These are phyloP conservation scores for Monosporascus ibericus DNA, from an alignment of 2,329 filamentous ascomycete genomes.

Conservation along the genomic window DNA sequence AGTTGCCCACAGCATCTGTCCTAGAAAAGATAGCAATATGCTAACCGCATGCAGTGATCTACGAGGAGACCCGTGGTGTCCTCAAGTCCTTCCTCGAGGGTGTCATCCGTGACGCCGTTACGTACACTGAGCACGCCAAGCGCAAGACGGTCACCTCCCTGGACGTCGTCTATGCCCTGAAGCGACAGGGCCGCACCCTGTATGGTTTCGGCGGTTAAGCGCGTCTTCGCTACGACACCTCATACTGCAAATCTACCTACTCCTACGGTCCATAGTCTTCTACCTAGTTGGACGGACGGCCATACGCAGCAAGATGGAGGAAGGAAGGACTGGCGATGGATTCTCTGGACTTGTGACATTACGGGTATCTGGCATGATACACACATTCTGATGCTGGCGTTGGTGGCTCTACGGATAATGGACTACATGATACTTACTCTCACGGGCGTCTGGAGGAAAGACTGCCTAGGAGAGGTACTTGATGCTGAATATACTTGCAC, in stretches of 20 bases:
- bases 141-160: constrained; percentile 65
- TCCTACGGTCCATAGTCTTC: not conserved
- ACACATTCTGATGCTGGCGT: constrained; percentile 24
- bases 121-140: constrained; percentile 80
- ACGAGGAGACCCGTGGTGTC: constrained; percentile 77
- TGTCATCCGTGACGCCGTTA: constrained; percentile 74
- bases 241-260: constrained; percentile 1
- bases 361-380: constrained; percentile 24
- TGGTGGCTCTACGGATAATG: constrained; percentile 22
- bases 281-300: no score
- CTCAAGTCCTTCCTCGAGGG: constrained; percentile 80
- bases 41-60: constrained; percentile 54
- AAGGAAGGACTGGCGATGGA: not conserved
- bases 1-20: constrained; percentile 28
- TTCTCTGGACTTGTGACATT: constrained; percentile 9
- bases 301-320: no score
- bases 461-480: constrained; percentile 13
- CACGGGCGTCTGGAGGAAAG: constrained; percentile 14
- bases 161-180: constrained; percentile 57
- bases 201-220: constrained; percentile 63
- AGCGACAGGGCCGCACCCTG: constrained; percentile 60
- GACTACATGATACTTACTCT: constrained; percentile 21
- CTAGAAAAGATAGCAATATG: not conserved
- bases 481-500: constrained; percentile 22
- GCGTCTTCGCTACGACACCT: not conserved